Conservation (phyloP, 2,329 filamentous ascomycete genomes). For the Botryotinia calthae region DNA sequence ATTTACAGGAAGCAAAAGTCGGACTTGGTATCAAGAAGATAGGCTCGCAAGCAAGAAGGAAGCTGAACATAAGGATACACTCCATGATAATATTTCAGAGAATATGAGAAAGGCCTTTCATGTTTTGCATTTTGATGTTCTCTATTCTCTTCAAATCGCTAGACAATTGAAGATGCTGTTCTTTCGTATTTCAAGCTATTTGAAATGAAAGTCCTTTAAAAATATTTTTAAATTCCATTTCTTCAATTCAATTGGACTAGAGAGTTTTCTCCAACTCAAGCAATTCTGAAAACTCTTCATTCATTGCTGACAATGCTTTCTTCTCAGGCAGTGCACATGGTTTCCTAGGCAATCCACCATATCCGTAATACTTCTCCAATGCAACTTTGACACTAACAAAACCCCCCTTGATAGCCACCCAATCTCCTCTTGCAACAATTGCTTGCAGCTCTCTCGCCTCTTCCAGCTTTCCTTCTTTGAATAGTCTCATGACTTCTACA, state of each 20-base stretch:
- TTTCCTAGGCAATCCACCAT: constrained; percentile 57
- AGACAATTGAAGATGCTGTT: neutral
- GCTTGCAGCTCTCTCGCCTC: constrained; percentile 61
- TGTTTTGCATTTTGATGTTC: neutral
- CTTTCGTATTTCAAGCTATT: neutral
- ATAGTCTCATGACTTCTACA: constrained; percentile 57
- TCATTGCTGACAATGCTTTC: neutral
- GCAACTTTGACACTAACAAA: constrained; percentile 65
- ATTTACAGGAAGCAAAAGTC: no score
- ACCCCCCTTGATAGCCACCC: constrained; percentile 63
- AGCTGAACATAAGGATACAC: neutral
- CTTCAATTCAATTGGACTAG: neutral
- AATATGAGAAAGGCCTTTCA: neutral
- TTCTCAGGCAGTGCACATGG: constrained; percentile 40
- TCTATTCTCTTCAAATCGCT: neutral
- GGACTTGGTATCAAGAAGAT: neutral
- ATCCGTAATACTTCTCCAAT: constrained; percentile 57
- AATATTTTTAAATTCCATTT: neutral
- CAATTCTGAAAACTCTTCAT: constrained; percentile 8
- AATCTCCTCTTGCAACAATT: constrained; percentile 61
- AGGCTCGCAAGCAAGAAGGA: neutral
- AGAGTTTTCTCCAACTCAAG: constrained; percentile 3
- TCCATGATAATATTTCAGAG: neutral
- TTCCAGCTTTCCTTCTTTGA: constrained; percentile 51
- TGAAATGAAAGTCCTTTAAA: neutral